Evolutionary conservation across 2,329 filamentous ascomycete genomes (phyloP), one percentile per base, ranked within the genome.

Genomic region (Xylariaceae sp.): DNA sequence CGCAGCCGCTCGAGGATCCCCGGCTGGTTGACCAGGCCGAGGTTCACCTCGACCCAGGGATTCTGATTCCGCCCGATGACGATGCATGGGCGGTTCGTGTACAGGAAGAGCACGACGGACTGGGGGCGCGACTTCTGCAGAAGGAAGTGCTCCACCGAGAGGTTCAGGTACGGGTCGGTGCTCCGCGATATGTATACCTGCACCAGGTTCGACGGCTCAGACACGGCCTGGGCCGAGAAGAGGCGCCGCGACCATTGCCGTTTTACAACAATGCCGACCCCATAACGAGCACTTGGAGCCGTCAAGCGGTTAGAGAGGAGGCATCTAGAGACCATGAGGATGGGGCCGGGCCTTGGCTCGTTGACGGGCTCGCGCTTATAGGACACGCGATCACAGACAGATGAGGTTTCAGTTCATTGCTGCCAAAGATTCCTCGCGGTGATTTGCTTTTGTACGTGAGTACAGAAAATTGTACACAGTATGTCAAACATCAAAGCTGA

Each of bases 51-150:
- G 7, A 87, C 73, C 92, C 90, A 98, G 38, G 92, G 92, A 61
- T 98, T 98, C 67, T 98, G 92, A 61, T 98, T 98, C 44, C 92
- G 81, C 30, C 92, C 92, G 51, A 98, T 83, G 58, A 98, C 82
- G 43, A 98, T 75, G 59, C 86, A 88, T 1, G 90, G 88, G 26
- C 78, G 66, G 65, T 98, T 97, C 54, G 80, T 76, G 67, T 97
- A 98, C 35, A 96, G 75, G 40, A 97, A 85, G 2, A 97, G 76
- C 35, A 97, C 65, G 11, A 76, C 83, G 9, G 88, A 88, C 44
- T 84, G 76, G 5, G 78, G 69, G 2, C 81, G 76, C 0, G 83
- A 82, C 38, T 79, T 78, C 53, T 86, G 79, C 6, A 97, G 76
- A 19, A 98, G 80, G 61, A 86, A 83, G 60, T 97, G 88, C 68